Evolutionary conservation across 306 rosid genomes (phyloP).

Genomic region (apple (Malus domestica)): DNA sequence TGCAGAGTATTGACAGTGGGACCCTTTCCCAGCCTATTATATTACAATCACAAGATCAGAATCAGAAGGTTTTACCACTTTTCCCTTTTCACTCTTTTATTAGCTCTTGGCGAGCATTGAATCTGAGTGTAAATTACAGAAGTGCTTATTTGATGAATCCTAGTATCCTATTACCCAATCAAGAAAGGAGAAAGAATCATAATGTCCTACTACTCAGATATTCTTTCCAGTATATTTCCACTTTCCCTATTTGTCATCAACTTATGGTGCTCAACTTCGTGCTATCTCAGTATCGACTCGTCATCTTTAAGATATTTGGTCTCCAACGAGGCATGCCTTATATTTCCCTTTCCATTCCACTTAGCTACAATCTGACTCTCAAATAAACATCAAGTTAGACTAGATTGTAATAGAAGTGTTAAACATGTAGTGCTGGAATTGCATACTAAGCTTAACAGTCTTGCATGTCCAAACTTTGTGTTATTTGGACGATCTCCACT

Average conservation of each 20-base stretch:
- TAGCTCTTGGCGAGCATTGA: background rate
- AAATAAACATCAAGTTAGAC: background rate
- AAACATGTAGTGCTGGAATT: background rate
- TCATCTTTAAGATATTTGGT: background rate
- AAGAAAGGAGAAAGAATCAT: background rate
- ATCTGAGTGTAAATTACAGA: background rate
- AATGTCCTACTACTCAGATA: background rate
- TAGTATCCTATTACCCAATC: background rate
- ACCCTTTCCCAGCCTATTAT: constrained; percentile 68
- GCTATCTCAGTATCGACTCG: background rate
- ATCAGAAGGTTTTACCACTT: constrained; percentile 43
- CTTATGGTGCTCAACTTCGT: background rate
- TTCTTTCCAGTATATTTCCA: background rate
- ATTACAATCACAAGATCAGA: constrained; percentile 45
- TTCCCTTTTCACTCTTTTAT: background rate
- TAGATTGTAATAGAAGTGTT: background rate
- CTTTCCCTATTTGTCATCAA: background rate
- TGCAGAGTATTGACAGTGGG: constrained; percentile 35
- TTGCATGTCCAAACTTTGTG: background rate
- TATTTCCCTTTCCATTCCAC: background rate
- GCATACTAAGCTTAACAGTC: background rate
- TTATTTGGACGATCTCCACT: background rate
- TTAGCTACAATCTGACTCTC: background rate
- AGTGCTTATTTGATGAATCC: background rate
- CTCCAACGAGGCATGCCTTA: background rate